Conservation (phyloP, 73 alveolate species). For the Paramecium octaurelia region DNA sequence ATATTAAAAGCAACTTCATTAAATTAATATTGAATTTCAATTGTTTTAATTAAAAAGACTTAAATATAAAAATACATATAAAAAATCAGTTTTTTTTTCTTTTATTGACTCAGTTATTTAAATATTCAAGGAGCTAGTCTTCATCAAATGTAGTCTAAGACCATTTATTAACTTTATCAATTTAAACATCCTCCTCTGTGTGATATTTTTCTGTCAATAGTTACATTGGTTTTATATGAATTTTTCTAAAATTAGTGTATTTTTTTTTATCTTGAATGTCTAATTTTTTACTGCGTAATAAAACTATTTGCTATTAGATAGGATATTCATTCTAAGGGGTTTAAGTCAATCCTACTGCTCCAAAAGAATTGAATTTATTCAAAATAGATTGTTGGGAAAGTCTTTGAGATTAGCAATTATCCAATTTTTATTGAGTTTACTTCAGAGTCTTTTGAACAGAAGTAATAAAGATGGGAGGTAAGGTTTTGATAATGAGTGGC, state of each 20-base stretch:
- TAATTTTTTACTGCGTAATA: not conserved
- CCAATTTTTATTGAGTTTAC: not conserved
- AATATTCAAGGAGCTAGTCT: not conserved
- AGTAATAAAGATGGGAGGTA: not conserved
- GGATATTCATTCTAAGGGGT: not conserved
- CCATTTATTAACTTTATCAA: conserved; percentile 39
- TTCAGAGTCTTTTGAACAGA: not conserved
- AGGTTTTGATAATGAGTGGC: not conserved
- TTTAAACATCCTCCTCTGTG: not conserved
- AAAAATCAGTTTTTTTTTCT: not conserved
- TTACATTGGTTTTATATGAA: not conserved
- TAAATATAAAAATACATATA: not conserved
- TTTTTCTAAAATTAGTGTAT: not conserved
- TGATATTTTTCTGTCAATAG: not conserved
- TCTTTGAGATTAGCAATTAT: not conserved
- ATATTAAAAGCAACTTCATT: not conserved
- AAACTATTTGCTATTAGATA: not conserved
- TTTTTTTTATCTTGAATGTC: not conserved
- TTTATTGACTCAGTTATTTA: not conserved
- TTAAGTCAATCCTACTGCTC: not conserved
- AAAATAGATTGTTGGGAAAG: not conserved
- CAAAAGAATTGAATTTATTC: not conserved
- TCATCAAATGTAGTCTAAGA: conserved; percentile 49
- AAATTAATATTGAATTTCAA: not conserved
- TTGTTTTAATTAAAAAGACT: not conserved